A percentile compares a stretch with the other conserved stretches of the same genome.
phyloP scores from a whole-genome alignment of 73 alveolate genomes.

The Uronychia setigera region DNA sequence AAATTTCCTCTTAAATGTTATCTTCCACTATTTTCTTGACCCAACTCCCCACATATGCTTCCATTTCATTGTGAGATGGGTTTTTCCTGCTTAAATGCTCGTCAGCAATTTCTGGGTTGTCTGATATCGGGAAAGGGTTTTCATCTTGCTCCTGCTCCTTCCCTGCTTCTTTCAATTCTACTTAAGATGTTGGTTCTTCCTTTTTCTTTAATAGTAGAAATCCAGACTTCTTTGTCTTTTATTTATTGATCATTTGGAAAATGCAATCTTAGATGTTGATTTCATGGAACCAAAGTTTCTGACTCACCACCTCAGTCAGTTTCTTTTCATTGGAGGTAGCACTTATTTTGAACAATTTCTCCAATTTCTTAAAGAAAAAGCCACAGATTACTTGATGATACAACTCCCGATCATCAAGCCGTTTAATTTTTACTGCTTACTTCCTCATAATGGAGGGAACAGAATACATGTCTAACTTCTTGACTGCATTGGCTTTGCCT shows the following conservation, averaged over 20 bases:
- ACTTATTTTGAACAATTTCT: neutral
- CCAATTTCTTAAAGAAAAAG: neutral
- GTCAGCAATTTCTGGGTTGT: too few relatives aligned
- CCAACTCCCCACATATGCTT: neutral
- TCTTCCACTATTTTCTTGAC: neutral
- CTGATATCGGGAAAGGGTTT: too few relatives aligned
- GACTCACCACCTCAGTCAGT: neutral
- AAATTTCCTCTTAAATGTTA: neutral
- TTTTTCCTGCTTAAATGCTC: too few relatives aligned
- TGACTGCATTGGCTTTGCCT: too few relatives aligned
- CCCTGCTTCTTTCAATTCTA: too few relatives aligned
- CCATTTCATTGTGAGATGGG: too few relatives aligned
- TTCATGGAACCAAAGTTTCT: constrained; percentile 6
- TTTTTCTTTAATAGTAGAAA: too few relatives aligned
- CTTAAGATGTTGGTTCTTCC: too few relatives aligned
- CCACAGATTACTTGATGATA: neutral
- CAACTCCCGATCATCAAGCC: neutral
- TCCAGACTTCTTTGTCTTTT: neutral
- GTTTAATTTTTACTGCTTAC: neutral
- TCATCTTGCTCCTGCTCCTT: too few relatives aligned
- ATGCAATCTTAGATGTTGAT: constrained; percentile 6
- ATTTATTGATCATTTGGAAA: neutral
- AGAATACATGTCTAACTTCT: neutral
- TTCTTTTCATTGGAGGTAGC: neutral
- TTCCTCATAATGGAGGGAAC: neutral